Base-by-base conservation (phyloP, 192 early-diverging fungal genomes). In the Backusella tarrabulga region DNA sequence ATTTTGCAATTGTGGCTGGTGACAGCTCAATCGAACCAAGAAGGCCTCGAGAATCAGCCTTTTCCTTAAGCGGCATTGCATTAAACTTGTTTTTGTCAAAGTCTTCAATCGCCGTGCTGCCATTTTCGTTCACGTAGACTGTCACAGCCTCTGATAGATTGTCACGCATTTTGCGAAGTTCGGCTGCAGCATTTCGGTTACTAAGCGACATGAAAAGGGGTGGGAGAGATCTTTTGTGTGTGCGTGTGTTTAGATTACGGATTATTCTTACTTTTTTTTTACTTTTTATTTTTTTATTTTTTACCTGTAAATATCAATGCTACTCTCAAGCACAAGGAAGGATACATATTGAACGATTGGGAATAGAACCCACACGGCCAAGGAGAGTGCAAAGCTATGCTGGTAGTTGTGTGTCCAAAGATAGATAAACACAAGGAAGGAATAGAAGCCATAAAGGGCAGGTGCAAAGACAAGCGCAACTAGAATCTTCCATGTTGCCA, bases 401-500 rank as follows among this genome's bases (percentile, higher is more conserved):
- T n/a, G 7, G 5, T 72, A 72, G 23, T 15, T 15, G 11, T 50
- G 71, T 8, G 41, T 23, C 71, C 38, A 76, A 54, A 78, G 15
- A 52, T 72, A 52, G 9, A 34, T 34, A 35, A 79, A 74, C n/a
- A 88, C 78, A 29, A 95, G 44, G 34, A 91, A 67, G 1, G 91
- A 86, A 76, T 95, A 95, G 3, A 86, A 79, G 4, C 88, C 86
- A 76, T 95, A 95, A 35, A 94, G 83, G 6, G 88, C 42, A 9
- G 95, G 95, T 46, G 90, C 87, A 56, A 95, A 83, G 0, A 90
- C 93, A 34, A 92, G 79, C 15, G 92, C 90, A 32, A 95, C 91
- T 9, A 96, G 81, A 35, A 96, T 85, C 77, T 98, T 98, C 97
- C 97, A 98, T 6, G 97, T 97, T 0, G 94, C 95, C n/a, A 99